These are phyloP conservation scores for Colletotrichum zoysiae DNA, from an alignment of 2,329 filamentous ascomycete genomes.

Conservation along the genomic window DNA sequence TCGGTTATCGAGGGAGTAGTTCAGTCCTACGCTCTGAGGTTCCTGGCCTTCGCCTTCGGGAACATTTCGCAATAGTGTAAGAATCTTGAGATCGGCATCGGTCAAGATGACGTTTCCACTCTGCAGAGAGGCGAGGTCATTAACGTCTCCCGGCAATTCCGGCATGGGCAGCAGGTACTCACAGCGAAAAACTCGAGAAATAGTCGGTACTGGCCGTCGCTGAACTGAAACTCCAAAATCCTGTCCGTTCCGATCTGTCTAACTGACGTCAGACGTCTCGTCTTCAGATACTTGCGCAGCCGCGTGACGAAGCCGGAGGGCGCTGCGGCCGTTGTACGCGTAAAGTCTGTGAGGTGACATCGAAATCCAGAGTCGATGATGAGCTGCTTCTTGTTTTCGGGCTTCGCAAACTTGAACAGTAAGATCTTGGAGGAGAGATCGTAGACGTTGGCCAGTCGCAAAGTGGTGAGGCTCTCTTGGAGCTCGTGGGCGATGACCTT, in stretches of 20 bases:
- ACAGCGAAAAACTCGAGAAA: constrained; percentile 95
- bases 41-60: constrained; percentile 87
- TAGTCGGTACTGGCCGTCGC: constrained; percentile 87
- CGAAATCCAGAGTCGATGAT: constrained; percentile 96
- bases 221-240: constrained; percentile 92
- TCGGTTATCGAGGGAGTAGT: constrained; percentile 83
- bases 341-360: constrained; percentile 92
- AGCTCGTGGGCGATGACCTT: constrained; percentile 96
- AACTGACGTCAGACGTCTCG: constrained; percentile 83
- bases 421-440: constrained; percentile 96
- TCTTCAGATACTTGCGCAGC: constrained; percentile 89
- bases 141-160: background rate
- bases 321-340: constrained; percentile 84
- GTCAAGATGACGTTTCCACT: constrained; percentile 95
- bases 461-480: constrained; percentile 77
- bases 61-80: constrained; percentile 85
- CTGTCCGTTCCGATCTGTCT: constrained; percentile 92
- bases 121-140: constrained; percentile 43
- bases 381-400: constrained; percentile 88
- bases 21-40: constrained; percentile 79
- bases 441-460: constrained; percentile 94
- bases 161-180: constrained; percentile 26
- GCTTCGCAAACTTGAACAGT: constrained; percentile 93
- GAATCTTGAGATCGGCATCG: constrained; percentile 83
- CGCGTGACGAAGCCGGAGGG: constrained; percentile 89